A percentile compares a stretch with the other conserved stretches of the same genome.
Evolutionary conservation across 305 asterid genomes (phyloP).

Genomic region (Solanum chacoense): DNA sequence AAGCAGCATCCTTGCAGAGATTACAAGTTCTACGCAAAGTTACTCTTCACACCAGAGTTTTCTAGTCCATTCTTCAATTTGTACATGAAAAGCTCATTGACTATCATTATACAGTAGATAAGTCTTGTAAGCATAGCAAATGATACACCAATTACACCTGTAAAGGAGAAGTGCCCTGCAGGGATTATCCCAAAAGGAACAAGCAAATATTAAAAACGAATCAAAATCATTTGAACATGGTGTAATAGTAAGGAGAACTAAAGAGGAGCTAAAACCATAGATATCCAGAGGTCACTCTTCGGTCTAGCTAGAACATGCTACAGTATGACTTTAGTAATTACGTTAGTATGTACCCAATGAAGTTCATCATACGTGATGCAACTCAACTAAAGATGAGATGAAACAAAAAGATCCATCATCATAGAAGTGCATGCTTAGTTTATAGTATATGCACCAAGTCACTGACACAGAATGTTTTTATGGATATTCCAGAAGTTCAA

Average conservation of each 20-base stretch:
- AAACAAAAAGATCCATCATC: neutral
- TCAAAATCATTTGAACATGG: neutral
- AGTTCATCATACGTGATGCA: neutral
- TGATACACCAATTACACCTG: neutral
- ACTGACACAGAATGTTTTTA: neutral
- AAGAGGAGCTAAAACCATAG: neutral
- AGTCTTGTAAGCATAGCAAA: neutral
- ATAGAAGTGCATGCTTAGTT: neutral
- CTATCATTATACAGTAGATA: neutral
- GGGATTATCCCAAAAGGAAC: neutral
- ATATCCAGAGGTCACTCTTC: neutral
- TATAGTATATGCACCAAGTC: neutral
- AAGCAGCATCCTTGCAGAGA: conserved; percentile 44
- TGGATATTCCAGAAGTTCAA: neutral
- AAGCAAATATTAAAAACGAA: neutral
- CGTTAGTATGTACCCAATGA: neutral
- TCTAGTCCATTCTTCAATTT: neutral
- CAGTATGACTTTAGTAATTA: neutral
- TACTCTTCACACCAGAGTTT: conserved; percentile 4
- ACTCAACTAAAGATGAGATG: neutral
- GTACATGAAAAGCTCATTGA: neutral
- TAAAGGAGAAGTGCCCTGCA: neutral
- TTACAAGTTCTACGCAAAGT: conserved; percentile 12
- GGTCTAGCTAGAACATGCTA: neutral
- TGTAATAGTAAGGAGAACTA: neutral